Evolutionary conservation across 306 rosid genomes (phyloP).

Genomic region (Casuarina glauca): DNA sequence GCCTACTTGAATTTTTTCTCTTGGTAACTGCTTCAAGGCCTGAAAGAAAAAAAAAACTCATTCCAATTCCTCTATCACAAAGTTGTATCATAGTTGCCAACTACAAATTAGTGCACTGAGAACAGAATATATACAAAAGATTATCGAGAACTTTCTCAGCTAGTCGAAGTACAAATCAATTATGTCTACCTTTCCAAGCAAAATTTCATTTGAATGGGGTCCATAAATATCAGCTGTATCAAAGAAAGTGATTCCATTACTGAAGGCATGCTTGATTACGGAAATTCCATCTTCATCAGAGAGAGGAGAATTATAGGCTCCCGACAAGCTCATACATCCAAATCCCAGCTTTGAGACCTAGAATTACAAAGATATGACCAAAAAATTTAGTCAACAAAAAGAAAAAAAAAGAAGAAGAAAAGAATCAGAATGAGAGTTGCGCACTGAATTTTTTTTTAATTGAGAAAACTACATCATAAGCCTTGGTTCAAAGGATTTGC

Average conservation of each 20-base stretch:
- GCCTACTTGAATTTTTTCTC: conserved; percentile 69
- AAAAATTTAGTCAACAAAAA: background rate
- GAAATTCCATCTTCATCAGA: conserved; percentile 32
- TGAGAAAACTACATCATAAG: background rate
- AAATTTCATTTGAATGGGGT: conserved; percentile 33
- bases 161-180: background rate
- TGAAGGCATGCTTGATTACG: conserved; percentile 30
- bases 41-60: conserved; percentile 10
- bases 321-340: conserved; percentile 43
- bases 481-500: background rate
- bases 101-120: background rate
- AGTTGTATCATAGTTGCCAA: background rate
- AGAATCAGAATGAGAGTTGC: background rate
- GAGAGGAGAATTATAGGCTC: conserved; percentile 35
- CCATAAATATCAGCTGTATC: conserved; percentile 43
- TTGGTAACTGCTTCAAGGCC: conserved; percentile 67
- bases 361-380: background rate
- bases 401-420: background rate
- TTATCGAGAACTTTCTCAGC: background rate
- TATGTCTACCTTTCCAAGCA: conserved; percentile 38
- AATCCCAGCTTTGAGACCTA: conserved; percentile 52
- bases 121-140: background rate
- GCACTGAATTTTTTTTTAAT: background rate
- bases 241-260: conserved; percentile 44
- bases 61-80: background rate